These are phyloP conservation scores for Cryptosporidium meleagridis DNA, from an alignment of 169 alveolate genomes.

Conservation along the genomic window DNA sequence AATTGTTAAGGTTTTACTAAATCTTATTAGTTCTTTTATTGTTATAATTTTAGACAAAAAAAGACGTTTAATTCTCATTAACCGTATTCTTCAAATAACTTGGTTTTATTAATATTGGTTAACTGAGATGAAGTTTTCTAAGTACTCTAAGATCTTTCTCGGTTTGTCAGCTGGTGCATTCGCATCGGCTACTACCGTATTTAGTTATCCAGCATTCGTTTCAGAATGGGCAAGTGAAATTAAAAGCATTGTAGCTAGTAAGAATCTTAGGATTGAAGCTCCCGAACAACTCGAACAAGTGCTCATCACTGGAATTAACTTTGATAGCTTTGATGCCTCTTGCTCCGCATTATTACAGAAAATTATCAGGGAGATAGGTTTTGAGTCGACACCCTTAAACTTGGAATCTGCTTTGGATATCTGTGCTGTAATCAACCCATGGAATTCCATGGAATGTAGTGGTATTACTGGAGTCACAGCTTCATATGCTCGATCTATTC, in stretches of 20 bases:
- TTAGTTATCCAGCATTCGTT: not conserved
- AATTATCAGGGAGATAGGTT: not conserved
- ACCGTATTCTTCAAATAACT: no score
- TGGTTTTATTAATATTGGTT: not conserved
- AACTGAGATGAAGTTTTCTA: not conserved
- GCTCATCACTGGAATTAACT: not conserved
- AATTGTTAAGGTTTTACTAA: no score
- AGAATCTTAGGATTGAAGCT: not conserved
- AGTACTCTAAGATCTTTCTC: not conserved
- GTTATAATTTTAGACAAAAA: not conserved
- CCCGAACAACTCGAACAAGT: not conserved
- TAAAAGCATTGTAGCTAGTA: not conserved
- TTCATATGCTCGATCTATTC: constrained; percentile 50
- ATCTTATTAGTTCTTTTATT: no score
- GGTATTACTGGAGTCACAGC: constrained; percentile 38
- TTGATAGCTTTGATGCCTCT: constrained; percentile 13
- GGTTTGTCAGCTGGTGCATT: not conserved
- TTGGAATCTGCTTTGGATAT: constrained; percentile 36
- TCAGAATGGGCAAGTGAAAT: constrained; percentile 11
- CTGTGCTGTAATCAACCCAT: constrained; percentile 54
- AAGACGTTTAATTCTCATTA: not conserved
- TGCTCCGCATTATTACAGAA: constrained; percentile 5
- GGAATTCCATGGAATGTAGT: constrained; percentile 71
- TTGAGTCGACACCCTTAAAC: not conserved
- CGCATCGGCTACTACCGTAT: not conserved